A percentile compares a stretch with the other conserved stretches of the same genome.
phyloP scores from a whole-genome alignment of 208 protist genomes.

The Acanthamoeba culbertsoni region DNA sequence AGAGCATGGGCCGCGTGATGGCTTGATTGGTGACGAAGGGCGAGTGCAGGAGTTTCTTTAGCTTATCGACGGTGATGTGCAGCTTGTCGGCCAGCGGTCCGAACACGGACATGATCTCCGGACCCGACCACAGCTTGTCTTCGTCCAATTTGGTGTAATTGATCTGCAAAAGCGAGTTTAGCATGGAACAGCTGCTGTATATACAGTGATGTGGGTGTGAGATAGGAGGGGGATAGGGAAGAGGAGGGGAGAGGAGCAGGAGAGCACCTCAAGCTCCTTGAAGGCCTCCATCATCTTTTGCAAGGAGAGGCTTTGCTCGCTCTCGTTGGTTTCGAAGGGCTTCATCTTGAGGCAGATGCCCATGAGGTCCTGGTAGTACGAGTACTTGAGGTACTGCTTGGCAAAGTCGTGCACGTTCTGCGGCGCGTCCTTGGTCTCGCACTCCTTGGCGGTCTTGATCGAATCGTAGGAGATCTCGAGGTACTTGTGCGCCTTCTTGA shows the following conservation, averaged over 20 bases:
- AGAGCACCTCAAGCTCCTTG: conserved; percentile 4
- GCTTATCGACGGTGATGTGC: not conserved
- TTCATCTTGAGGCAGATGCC: conserved; percentile 40
- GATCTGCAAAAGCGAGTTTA: not conserved
- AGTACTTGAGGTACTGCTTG: too few relatives aligned
- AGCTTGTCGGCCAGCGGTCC: conserved; percentile 7
- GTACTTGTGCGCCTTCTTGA: too few relatives aligned
- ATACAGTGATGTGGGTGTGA: too few relatives aligned
- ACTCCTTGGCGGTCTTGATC: too few relatives aligned
- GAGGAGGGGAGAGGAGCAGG: too few relatives aligned
- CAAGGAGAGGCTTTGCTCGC: not conserved
- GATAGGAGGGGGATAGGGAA: too few relatives aligned
- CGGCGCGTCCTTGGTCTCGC: too few relatives aligned
- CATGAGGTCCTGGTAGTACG: conserved; percentile 17
- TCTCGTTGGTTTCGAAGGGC: conserved; percentile 3
- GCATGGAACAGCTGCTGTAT: too few relatives aligned
- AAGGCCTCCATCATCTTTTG: conserved; percentile 17
- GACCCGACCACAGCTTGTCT: not conserved
- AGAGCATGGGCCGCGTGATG: not conserved
- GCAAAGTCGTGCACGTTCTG: too few relatives aligned
- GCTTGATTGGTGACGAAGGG: conserved; percentile 15
- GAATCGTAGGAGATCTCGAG: too few relatives aligned
- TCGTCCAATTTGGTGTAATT: conserved; percentile 23
- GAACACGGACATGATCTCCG: not conserved
- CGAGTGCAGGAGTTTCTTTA: conserved; percentile 24